Conservation (phyloP, 2,329 filamentous ascomycete species). For the Alternaria tenuissima region DNA sequence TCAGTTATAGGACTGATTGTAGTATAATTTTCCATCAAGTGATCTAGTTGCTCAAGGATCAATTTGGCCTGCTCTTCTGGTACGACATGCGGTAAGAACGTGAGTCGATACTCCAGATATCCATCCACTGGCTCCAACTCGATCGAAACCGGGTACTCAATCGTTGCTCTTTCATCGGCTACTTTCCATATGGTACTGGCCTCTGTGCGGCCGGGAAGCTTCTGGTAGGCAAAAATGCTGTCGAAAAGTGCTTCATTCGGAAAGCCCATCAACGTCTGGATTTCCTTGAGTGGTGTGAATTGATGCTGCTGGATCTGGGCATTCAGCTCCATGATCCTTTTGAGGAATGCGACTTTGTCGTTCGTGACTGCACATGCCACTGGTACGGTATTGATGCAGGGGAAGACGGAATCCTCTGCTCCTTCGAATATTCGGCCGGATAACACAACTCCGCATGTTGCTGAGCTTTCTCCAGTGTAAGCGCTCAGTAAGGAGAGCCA, state of each 20-base stretch:
- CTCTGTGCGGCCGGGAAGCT: constrained; percentile 49
- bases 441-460: constrained; percentile 82
- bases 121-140: constrained; percentile 72
- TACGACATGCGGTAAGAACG: constrained; percentile 69
- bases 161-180: constrained; percentile 70
- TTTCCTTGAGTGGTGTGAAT: constrained; percentile 72
- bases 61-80: constrained; percentile 72
- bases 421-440: constrained; percentile 73
- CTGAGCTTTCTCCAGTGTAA: constrained; percentile 76
- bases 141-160: constrained; percentile 82
- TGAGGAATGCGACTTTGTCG: constrained; percentile 66
- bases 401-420: constrained; percentile 71
- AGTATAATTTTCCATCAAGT: constrained; percentile 64
- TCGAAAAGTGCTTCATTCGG: constrained; percentile 77
- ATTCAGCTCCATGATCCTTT: constrained; percentile 71
- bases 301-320: constrained; percentile 72
- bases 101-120: constrained; percentile 69
- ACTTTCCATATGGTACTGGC: constrained; percentile 64
- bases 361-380: constrained; percentile 66
- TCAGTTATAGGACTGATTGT: constrained; percentile 54
- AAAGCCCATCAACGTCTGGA: constrained; percentile 76
- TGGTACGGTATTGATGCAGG: constrained; percentile 84
- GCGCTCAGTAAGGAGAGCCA: constrained; percentile 79
- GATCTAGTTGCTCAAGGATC: constrained; percentile 76
- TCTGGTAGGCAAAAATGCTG: constrained; percentile 85